A percentile compares a stretch with the other conserved stretches of the same genome.
phyloP scores from a whole-genome alignment of 1,284 basidiomycete species.

The Bjerkandera adusta region DNA sequence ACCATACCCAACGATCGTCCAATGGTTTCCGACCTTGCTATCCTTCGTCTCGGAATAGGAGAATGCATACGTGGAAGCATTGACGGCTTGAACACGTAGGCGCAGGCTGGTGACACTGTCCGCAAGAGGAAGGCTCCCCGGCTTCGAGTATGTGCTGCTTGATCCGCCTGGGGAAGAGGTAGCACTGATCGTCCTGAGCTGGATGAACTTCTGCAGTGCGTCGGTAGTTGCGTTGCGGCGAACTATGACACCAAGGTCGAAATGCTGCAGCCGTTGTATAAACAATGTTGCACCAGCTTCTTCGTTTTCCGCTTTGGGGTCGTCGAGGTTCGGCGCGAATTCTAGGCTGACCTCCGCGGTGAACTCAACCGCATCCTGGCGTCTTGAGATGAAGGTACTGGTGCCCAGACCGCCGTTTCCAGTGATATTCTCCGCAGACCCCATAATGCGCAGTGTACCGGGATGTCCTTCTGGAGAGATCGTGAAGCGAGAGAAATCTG shows the following conservation, averaged over 20 bases:
- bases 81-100: conserved; percentile 9
- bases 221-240: not conserved
- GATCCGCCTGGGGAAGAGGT: conserved; percentile 7
- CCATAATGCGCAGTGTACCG: conserved; percentile 4
- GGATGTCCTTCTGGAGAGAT: conserved; percentile 6
- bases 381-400: conserved; percentile 8
- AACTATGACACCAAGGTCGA: conserved; percentile 9
- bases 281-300: conserved; percentile 11
- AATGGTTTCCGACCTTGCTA: not conserved
- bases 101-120: not conserved
- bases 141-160: not conserved
- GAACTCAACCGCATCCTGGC: conserved; percentile 10
- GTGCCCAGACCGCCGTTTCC: conserved; percentile 6
- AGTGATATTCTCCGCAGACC: conserved; percentile 7
- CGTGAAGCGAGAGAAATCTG: conserved; percentile 7
- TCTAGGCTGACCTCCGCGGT: conserved; percentile 3
- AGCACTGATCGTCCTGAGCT: conserved; percentile 3
- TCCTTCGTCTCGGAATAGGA: not conserved
- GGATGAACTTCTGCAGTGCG: conserved; percentile 1
- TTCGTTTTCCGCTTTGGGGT: not conserved
- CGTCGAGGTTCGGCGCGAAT: conserved; percentile 1
- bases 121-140: conserved; percentile 3
- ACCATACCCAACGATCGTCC: conserved; percentile 11
- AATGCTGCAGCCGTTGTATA: conserved; percentile 9
- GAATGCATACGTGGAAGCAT: conserved; percentile 9